These are phyloP conservation scores for Pueraria montana DNA, from an alignment of 306 rosid species.

Conservation along the genomic window DNA sequence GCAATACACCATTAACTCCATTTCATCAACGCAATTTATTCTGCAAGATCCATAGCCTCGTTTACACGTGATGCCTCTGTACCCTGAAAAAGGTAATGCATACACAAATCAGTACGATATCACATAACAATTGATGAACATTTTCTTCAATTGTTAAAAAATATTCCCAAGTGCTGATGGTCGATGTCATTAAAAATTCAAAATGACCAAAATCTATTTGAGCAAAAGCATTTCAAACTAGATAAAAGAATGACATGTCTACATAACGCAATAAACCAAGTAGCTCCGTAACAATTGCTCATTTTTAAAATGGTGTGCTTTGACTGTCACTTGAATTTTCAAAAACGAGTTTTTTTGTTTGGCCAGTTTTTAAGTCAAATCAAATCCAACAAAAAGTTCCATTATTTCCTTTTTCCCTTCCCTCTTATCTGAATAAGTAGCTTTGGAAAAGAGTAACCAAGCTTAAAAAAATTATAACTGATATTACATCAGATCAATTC, in stretches of 20 bases:
- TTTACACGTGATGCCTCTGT: slow-evolving; percentile 76
- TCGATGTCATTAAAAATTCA: slow-evolving; percentile 16
- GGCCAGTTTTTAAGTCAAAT: slow-evolving; percentile 5
- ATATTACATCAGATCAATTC: too few species aligned
- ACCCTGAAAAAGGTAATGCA: slow-evolving; percentile 68
- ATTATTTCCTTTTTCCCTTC: background rate
- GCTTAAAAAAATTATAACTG: too few species aligned
- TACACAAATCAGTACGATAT: slow-evolving; percentile 19
- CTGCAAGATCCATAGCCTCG: slow-evolving; percentile 84
- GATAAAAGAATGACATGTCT: background rate
- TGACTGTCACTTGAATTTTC: too few species aligned
- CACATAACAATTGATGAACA: background rate
- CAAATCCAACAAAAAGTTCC: background rate
- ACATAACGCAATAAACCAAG: background rate
- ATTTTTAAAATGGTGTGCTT: background rate
- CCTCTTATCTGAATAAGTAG: too few species aligned
- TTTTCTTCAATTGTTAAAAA: background rate
- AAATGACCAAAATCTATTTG: background rate
- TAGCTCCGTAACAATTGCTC: background rate
- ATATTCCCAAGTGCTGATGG: background rate
- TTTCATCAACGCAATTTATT: slow-evolving; percentile 75
- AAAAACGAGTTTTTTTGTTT: too few species aligned
- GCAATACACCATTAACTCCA: slow-evolving; percentile 55
- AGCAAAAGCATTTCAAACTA: slow-evolving; percentile 8
- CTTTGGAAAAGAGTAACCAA: too few species aligned